A percentile compares a stretch with the other conserved stretches of the same genome.
Conservation (phyloP, 768 basidiomycete species). For the Gautieria morchelliformis region DNA sequence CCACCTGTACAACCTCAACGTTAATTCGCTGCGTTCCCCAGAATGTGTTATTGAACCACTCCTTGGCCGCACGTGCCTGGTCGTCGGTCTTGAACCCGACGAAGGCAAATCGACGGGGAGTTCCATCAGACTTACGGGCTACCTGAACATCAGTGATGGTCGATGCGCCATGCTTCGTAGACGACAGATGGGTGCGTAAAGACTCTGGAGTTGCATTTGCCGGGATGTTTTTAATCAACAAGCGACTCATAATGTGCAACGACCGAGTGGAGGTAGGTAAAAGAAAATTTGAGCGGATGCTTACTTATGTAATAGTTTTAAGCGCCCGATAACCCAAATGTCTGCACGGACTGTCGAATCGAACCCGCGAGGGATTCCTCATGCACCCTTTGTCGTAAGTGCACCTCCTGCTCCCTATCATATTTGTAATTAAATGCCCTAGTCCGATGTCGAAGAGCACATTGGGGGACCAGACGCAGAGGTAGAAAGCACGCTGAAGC, state of each 20-base stretch:
- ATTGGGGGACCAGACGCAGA: slow-evolving; percentile 71
- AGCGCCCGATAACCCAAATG: slow-evolving; percentile 8
- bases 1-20: slow-evolving; percentile 70
- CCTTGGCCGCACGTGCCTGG: slow-evolving; percentile 64
- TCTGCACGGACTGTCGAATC: slow-evolving; percentile 29
- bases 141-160: slow-evolving; percentile 83
- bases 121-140: slow-evolving; percentile 65
- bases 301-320: background rate
- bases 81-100: slow-evolving; percentile 77
- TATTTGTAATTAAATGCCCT: background rate
- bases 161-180: slow-evolving; percentile 43
- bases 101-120: slow-evolving; percentile 83
- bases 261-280: background rate
- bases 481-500: slow-evolving; percentile 66
- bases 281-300: slow-evolving; percentile 1
- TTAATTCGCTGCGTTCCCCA: slow-evolving; percentile 70
- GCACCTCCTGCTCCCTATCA: background rate
- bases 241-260: slow-evolving; percentile 62
- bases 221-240: slow-evolving; percentile 78
- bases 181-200: slow-evolving; percentile 58
- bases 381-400: slow-evolving; percentile 88
- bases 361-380: slow-evolving; percentile 90
- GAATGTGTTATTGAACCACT: slow-evolving; percentile 82
- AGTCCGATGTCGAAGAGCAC: slow-evolving; percentile 86
- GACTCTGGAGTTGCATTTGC: slow-evolving; percentile 52